These are phyloP conservation scores for Populus ilicifolia DNA, from an alignment of 345 rosid species.

Conservation along the genomic window DNA sequence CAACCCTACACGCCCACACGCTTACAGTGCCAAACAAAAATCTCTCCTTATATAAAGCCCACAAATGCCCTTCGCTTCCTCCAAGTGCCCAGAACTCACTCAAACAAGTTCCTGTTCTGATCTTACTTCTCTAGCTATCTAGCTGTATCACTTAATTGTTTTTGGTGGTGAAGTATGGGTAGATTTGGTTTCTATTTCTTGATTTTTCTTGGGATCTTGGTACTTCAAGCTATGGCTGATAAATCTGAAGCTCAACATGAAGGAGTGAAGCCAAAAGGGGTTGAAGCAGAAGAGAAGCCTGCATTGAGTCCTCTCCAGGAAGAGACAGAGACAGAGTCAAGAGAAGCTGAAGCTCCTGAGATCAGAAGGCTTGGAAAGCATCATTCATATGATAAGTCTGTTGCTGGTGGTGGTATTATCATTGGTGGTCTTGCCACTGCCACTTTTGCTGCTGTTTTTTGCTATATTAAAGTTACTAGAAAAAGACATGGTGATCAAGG, in stretches of 20 bases:
- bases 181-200: conserved; percentile 20
- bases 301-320: conserved; percentile 1
- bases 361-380: conserved; percentile 43
- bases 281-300: neutral
- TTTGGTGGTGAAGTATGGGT: conserved; percentile 1
- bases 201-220: conserved; percentile 29
- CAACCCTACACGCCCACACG: neutral
- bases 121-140: neutral
- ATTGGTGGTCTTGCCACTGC: conserved; percentile 62
- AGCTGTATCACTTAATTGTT: neutral
- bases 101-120: neutral
- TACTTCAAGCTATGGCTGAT: conserved; percentile 26
- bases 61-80: neutral
- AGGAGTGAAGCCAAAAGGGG: neutral
- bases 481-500: conserved; percentile 21
- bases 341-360: conserved; percentile 34
- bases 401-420: conserved; percentile 64
- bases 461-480: conserved; percentile 62
- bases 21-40: neutral
- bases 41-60: neutral
- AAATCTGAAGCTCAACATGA: neutral
- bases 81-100: neutral
- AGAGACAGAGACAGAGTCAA: neutral
- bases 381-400: conserved; percentile 36
- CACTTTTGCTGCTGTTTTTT: conserved; percentile 53